Evolutionary conservation across 2,329 filamentous ascomycete species (phyloP), one percentile per base, ranked within the genome.

Genomic region (Clonostachys byssicola): DNA sequence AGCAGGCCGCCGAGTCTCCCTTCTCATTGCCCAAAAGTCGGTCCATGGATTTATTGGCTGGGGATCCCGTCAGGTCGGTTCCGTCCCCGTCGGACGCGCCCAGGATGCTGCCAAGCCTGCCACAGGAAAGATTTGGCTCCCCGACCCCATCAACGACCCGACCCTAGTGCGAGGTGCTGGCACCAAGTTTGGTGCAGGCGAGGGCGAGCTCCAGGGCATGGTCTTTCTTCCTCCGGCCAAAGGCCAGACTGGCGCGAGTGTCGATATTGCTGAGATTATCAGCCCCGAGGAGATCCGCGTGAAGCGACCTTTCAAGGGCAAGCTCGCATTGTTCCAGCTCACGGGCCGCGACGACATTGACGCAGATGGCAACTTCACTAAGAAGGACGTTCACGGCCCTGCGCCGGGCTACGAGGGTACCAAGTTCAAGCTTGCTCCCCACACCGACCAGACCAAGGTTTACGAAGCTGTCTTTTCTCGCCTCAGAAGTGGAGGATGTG

Each of bases 11-110:
- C 89, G 94, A 46, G 89, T 96, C 49, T 90, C 91, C 45, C 92
- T 95, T 61, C 81, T 99, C 44, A 94, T 96, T 51, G 94, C 94
- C 18, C 92, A 95, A 58, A 97, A 96, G 65, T 96, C 92, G 3
- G 95, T 97, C 70, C 84, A 89, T 59, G 85, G 92, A 63, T 95
- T 97, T 62, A 91, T 99, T 59, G 94, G 94, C 40, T 86, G 86
- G 73, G 80, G 89, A 54, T 92, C 94, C 23, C 81, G 88, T 45
- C 82, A 89, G 63, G 88, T 92, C 44, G 92, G 94, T 36, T 88
- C 90, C 7, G 89, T 99, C 18, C 89, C 92, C n/a, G 94, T 99
- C 45, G 89, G 91, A 47, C 81, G 94, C 58, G 91, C 94, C 23
- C 85, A 96, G 71, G 94, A 99, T 64, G 81, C 83, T 61, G 88